Percentiles rank a stretch among this genome's conserved stretches.
phyloP scores from a whole-genome alignment of 148 eudicot genomes.

The Drosera capensis region DNA sequence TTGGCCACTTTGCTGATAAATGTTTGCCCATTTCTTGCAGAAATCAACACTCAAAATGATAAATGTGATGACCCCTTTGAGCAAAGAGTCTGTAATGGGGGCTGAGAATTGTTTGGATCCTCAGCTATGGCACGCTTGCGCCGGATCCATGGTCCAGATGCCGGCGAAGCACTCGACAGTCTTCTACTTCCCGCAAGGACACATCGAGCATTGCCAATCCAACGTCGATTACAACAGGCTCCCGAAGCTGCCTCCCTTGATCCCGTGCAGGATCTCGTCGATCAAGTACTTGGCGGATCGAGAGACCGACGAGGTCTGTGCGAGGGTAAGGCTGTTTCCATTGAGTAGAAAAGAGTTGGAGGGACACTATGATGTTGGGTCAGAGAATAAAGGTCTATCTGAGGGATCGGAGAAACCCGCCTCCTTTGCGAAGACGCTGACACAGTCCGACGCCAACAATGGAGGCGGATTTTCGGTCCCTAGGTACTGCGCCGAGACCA shows the following conservation, averaged over 20 bases:
- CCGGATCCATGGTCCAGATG: conserved; percentile 60
- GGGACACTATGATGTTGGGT: conserved; percentile 7
- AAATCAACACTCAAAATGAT: not conserved
- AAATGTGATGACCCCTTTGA: not conserved
- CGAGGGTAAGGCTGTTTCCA: conserved; percentile 27
- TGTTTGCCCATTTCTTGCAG: no score
- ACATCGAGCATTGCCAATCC: conserved; percentile 32
- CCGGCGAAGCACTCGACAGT: conserved; percentile 35
- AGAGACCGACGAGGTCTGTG: conserved; percentile 49
- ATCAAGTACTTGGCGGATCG: conserved; percentile 34
- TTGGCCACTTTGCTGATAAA: no score
- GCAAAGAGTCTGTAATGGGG: not conserved
- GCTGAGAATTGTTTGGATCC: conserved; percentile 26
- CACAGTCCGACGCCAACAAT: conserved; percentile 62
- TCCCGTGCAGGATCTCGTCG: conserved; percentile 24
- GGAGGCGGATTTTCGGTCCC: conserved; percentile 79
- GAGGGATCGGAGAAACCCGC: conserved; percentile 17
- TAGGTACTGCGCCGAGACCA: conserved; percentile 54
- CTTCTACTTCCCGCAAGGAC: conserved; percentile 57
- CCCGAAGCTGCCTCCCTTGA: conserved; percentile 19
- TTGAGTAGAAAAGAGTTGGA: conserved; percentile 14
- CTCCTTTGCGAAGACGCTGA: conserved; percentile 52
- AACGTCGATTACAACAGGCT: conserved; percentile 18
- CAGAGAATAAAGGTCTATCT: not conserved
- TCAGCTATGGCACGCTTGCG: conserved; percentile 62